Percentiles rank a stretch among this genome's conserved stretches.
Evolutionary conservation across 257 asterid species (phyloP).

Genomic region (Leonotis leonurus): DNA sequence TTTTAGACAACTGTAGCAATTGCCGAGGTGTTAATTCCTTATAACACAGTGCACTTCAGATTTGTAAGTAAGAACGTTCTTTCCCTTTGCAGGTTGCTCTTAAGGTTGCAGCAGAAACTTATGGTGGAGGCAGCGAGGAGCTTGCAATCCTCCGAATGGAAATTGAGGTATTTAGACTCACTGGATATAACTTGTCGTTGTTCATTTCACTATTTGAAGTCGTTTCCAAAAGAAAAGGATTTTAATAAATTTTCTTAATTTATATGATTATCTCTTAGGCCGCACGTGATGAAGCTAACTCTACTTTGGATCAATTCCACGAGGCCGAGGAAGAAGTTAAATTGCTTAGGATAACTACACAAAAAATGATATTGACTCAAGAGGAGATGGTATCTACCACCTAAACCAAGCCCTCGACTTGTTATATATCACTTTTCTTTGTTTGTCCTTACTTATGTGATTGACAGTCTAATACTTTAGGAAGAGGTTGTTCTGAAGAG

Average conservation of each 20-base stretch:
- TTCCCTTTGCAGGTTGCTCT: slow-evolving; percentile 62
- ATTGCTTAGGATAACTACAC: slow-evolving; percentile 49
- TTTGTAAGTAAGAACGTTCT: neutral
- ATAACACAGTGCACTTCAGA: neutral
- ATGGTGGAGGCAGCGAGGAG: slow-evolving; percentile 71
- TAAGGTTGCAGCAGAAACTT: slow-evolving; percentile 66
- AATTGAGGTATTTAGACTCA: slow-evolving; percentile 57
- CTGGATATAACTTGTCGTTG: neutral
- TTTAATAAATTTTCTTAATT: no score
- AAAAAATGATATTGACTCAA: slow-evolving; percentile 64
- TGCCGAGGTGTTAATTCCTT: no score
- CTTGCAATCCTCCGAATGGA: slow-evolving; percentile 63
- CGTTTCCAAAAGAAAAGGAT: neutral
- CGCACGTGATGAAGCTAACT: slow-evolving; percentile 69
- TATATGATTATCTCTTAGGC: slow-evolving; percentile 30
- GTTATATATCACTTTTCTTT: slow-evolving; percentile 9
- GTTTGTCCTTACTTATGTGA: slow-evolving; percentile 31
- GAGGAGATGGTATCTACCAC: slow-evolving; percentile 69
- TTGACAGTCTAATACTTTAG: slow-evolving; percentile 46
- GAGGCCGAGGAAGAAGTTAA: slow-evolving; percentile 44
- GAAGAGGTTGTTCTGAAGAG: slow-evolving; percentile 93
- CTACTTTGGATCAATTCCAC: slow-evolving; percentile 54
- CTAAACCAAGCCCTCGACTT: neutral
- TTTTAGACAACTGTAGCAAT: no score
- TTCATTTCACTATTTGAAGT: neutral